Evolutionary conservation across 768 basidiomycete genomes (phyloP).

Genomic region (Filobasidium floriforme): DNA sequence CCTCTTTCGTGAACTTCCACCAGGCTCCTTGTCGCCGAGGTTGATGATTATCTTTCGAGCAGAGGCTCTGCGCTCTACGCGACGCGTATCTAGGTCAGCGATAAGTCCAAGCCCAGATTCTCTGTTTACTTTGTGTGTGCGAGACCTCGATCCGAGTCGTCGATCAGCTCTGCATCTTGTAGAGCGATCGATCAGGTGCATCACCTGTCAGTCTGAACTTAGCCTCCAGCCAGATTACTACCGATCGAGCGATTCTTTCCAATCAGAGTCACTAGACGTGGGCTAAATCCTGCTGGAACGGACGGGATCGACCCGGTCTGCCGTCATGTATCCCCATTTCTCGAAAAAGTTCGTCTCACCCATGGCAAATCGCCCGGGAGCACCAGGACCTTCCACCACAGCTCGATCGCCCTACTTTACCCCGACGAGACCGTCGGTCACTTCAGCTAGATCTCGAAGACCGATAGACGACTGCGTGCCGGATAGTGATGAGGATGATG

Average conservation of each 20-base stretch:
- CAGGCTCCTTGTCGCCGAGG: too few relatives aligned
- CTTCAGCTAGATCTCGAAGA: not conserved
- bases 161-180: too few relatives aligned
- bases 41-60: too few relatives aligned
- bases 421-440: constrained; percentile 2
- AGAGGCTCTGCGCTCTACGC: too few relatives aligned
- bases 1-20: too few relatives aligned
- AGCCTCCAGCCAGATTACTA: not conserved
- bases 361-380: constrained; percentile 9
- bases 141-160: too few relatives aligned
- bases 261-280: too few relatives aligned
- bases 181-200: too few relatives aligned
- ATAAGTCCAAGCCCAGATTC: too few relatives aligned
- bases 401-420: not conserved
- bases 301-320: not conserved
- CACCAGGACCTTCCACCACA: not conserved
- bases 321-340: constrained; percentile 19
- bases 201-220: too few relatives aligned
- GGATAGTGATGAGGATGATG: constrained; percentile 20
- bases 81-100: too few relatives aligned
- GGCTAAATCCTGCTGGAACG: not conserved
- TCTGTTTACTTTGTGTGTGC: too few relatives aligned
- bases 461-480: constrained; percentile 21
- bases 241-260: not conserved
- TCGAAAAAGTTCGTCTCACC: constrained; percentile 25